phyloP scores from a whole-genome alignment of 495 filamentous ascomycete species.

The Delitschia confertaspora region DNA sequence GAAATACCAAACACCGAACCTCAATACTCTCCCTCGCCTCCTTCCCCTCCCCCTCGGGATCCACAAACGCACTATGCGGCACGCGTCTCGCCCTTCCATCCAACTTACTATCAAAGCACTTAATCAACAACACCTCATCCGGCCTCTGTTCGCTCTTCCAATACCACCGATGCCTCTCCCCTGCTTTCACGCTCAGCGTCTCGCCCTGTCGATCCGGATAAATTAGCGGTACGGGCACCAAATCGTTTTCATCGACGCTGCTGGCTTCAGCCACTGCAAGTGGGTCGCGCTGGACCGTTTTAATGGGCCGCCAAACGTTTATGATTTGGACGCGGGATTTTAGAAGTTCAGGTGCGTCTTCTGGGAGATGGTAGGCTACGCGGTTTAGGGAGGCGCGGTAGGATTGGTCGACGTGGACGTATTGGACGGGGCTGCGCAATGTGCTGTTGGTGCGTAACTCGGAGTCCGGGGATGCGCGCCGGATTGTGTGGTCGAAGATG shows the following conservation, averaged over 20 bases:
- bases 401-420: constrained; percentile 66
- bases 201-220: constrained; percentile 26
- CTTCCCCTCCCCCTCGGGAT: constrained; percentile 44
- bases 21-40: constrained; percentile 56
- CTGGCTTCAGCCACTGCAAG: constrained; percentile 49
- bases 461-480: constrained; percentile 39
- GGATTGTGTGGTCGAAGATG: constrained; percentile 72
- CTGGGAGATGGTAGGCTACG: constrained; percentile 53
- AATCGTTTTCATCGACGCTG: constrained; percentile 21
- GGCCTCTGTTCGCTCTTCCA: constrained; percentile 40
- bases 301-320: constrained; percentile 66
- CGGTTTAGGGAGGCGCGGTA: constrained; percentile 49
- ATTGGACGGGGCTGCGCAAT: constrained; percentile 54
- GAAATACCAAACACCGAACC: constrained; percentile 50
- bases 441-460: constrained; percentile 23
- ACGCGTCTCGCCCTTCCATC: constrained; percentile 45
- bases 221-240: constrained; percentile 25
- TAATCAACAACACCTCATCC: constrained; percentile 56
- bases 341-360: constrained; percentile 50
- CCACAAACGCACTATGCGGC: constrained; percentile 56
- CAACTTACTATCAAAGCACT: constrained; percentile 61
- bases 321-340: constrained; percentile 60
- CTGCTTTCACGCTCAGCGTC: constrained; percentile 21
- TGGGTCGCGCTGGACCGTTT: constrained; percentile 52
- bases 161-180: constrained; percentile 19